Evolutionary conservation across 129 eudicot species (phyloP).

Genomic region (Chrysanthemum makinoi): DNA sequence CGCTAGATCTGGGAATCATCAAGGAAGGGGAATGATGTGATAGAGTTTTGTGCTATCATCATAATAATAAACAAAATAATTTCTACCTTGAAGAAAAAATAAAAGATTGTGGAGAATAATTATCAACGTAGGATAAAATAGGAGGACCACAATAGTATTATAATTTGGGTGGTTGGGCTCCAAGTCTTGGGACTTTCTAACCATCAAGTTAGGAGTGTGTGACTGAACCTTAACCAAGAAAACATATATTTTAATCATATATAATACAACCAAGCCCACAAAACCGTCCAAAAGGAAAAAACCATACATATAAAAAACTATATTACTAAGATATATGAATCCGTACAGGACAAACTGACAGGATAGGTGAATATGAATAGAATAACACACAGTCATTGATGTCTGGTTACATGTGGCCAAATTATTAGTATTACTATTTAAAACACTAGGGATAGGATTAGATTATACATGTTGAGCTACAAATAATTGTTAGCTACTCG

Average conservation of each 20-base stretch:
- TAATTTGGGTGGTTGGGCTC: slow-evolving; percentile 47
- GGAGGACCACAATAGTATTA: slow-evolving; percentile 40
- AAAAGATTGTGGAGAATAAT: slow-evolving; percentile 33
- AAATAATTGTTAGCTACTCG: slow-evolving; percentile 24
- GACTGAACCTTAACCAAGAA: slow-evolving; percentile 34
- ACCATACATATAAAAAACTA: slow-evolving; percentile 6
- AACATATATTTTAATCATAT: not conserved
- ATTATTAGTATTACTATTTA: slow-evolving; percentile 17
- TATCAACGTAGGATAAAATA: slow-evolving; percentile 22
- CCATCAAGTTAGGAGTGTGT: slow-evolving; percentile 40
- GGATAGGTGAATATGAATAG: slow-evolving; percentile 20
- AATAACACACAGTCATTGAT: slow-evolving; percentile 33
- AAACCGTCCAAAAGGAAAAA: slow-evolving; percentile 29
- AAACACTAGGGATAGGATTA: slow-evolving; percentile 10
- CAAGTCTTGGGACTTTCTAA: slow-evolving; percentile 39
- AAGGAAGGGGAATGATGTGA: slow-evolving; percentile 27
- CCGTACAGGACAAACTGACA: slow-evolving; percentile 38
- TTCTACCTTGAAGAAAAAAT: slow-evolving; percentile 15
- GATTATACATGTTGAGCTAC: slow-evolving; percentile 19
- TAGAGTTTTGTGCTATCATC: slow-evolving; percentile 16
- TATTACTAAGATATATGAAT: slow-evolving; percentile 2
- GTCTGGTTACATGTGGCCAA: slow-evolving; percentile 40
- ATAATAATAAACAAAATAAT: not conserved
- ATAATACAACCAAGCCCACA: not conserved
- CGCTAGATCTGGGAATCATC: slow-evolving; percentile 7